Evolutionary conservation across 805 yeast species (phyloP).

Genomic region (Barnettozyma wickerhamii): DNA sequence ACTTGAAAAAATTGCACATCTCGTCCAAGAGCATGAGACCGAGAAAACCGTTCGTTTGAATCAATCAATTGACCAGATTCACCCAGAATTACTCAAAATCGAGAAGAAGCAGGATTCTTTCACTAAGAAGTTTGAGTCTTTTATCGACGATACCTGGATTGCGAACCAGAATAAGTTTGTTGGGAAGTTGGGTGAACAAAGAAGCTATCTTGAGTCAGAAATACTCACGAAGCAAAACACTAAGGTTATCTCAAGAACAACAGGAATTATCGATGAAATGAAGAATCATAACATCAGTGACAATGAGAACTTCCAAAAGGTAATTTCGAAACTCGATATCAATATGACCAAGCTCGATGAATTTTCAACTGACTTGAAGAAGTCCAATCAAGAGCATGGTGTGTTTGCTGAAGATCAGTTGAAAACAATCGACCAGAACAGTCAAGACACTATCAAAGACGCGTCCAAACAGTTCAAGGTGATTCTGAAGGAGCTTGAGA

Average conservation of each 20-base stretch:
- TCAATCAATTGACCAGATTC: constrained; percentile 2
- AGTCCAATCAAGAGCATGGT: constrained; percentile 12
- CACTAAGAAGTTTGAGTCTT: constrained; percentile 10
- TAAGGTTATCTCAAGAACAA: constrained; percentile 17
- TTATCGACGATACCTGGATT: constrained; percentile 16
- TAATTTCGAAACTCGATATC: constrained; percentile 7
- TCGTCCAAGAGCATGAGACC: constrained; percentile 12
- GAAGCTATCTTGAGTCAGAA: not conserved
- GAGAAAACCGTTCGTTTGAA: constrained; percentile 8
- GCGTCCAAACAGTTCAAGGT: constrained; percentile 11
- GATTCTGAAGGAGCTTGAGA: constrained; percentile 10
- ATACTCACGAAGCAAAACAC: constrained; percentile 15
- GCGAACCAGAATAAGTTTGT: constrained; percentile 13
- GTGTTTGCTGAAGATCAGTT: constrained; percentile 15
- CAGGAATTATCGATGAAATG: constrained; percentile 6
- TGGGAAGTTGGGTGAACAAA: constrained; percentile 4
- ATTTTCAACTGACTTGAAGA: constrained; percentile 10
- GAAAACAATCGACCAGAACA: constrained; percentile 8
- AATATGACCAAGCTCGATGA: constrained; percentile 12
- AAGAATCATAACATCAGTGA: constrained; percentile 11
- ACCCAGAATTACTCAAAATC: constrained; percentile 10
- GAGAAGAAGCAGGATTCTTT: constrained; percentile 13
- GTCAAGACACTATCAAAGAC: constrained; percentile 12
- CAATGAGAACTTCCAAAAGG: not conserved
- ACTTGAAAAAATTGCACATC: constrained; percentile 7